Evolutionary conservation across 257 asterid species (phyloP).

Genomic region (Osmanthus fragrans): DNA sequence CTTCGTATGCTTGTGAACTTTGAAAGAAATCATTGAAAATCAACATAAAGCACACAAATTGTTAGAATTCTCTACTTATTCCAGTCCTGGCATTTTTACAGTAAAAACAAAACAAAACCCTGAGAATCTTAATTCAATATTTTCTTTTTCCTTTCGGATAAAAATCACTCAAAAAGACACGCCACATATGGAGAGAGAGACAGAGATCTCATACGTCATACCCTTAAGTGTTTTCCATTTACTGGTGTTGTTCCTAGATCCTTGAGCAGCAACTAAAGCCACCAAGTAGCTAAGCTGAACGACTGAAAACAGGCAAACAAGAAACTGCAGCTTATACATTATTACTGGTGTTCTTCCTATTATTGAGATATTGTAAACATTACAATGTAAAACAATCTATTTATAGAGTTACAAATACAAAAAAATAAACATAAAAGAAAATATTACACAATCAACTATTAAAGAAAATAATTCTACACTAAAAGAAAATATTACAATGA

Average conservation of each 20-base stretch:
- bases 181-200: not conserved
- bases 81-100: not conserved
- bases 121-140: not conserved
- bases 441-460: too few relatives aligned
- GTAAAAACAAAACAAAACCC: conserved; percentile 4
- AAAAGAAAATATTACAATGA: too few relatives aligned
- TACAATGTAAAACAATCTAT: too few relatives aligned
- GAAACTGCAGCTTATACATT: conserved; percentile 62
- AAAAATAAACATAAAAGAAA: too few relatives aligned
- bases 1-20: not conserved
- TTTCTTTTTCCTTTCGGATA: not conserved
- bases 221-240: conserved; percentile 75
- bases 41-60: not conserved
- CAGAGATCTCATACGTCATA: conserved; percentile 36
- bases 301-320: conserved; percentile 23
- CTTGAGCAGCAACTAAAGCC: conserved; percentile 57
- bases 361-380: too few relatives aligned
- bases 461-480: too few relatives aligned
- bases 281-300: conserved; percentile 45
- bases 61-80: not conserved
- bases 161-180: not conserved
- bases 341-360: too few relatives aligned
- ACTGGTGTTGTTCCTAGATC: conserved; percentile 42
- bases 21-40: not conserved
- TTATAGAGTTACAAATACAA: too few relatives aligned